Evolutionary conservation across 192 early-diverging fungal genomes (phyloP), one percentile per base, ranked within the genome.

Genomic region (Spizellomyces sp.): DNA sequence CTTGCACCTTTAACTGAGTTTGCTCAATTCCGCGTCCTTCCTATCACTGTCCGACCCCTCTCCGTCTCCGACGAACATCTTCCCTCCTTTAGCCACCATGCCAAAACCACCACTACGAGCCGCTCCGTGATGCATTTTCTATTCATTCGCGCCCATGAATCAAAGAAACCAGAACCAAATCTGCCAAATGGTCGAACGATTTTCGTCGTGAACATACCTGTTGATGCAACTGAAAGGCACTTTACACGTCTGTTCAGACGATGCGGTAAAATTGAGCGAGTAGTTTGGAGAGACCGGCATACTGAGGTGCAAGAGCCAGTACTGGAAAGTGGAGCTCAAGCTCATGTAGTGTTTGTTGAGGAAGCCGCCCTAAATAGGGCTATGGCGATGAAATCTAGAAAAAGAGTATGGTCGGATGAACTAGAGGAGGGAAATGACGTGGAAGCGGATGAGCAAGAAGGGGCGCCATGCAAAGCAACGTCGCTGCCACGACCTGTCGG

Each of bases 291-390:
- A 5, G 47, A 75, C 41, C 19, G 44, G 9, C 46, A 70, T 15
- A 5, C 12, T 9, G 55, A 63, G 62, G 48, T 42, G 15, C 17
- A 36, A 36, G 17, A 9, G 5, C 73, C 17, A 42, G 74, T 73
- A 42, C 71, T 58, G 22, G 41, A 48, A 12, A 47, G 52, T 8
- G 74, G 78, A 9, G 45, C 52, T n/a, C 10, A 45, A 15, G 71
- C 75, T 17, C 78, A 81, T 73, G 67, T 85, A 1, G 74, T 79
- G 10, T 88, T 98, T 77, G 62, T 82, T 54, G 87, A 91, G 45
- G 79, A 79, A 17, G 88, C 89, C 9, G 90, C 87, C 60, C 66
- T 94, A 22, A 82, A 77, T 44, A 81, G 79, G 14, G 88, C 83
- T 3, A 55, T 95, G 66, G 75, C 74, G 22, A 93, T 94, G 87